Evolutionary conservation across 768 basidiomycete species (phyloP).

Genomic region (Guyanaporus albipodus): DNA sequence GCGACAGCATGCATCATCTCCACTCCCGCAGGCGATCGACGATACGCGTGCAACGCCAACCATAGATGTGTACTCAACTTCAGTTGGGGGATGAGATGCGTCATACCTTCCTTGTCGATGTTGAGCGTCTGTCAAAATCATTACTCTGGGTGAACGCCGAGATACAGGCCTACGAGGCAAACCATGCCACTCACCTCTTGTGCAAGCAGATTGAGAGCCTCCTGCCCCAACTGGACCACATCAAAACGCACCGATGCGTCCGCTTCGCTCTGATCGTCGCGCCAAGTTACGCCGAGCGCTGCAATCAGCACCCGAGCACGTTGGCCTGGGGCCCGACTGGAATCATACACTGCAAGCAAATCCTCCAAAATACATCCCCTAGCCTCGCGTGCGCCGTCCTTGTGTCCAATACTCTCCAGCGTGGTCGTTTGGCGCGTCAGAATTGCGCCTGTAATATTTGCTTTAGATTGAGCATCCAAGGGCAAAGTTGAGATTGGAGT

Average conservation of each 20-base stretch:
- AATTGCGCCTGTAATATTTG: constrained; percentile 46
- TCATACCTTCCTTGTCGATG: constrained; percentile 30
- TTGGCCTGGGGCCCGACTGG: constrained; percentile 49
- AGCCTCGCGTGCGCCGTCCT: constrained; percentile 46
- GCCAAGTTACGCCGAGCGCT: constrained; percentile 46
- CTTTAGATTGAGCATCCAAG: constrained; percentile 4
- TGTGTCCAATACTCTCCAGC: constrained; percentile 54
- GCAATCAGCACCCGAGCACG: constrained; percentile 54
- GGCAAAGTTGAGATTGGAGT: constrained; percentile 15
- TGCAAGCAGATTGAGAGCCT: constrained; percentile 40
- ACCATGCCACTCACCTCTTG: constrained; percentile 38
- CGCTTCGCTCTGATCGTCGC: constrained; percentile 19
- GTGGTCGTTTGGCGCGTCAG: constrained; percentile 58
- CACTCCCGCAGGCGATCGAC: constrained; percentile 35
- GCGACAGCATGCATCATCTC: constrained; percentile 45
- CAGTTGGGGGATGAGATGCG: constrained; percentile 41
- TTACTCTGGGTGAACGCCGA: background rate
- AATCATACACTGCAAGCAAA: constrained; percentile 46
- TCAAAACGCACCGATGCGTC: constrained; percentile 19
- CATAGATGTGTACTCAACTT: constrained; percentile 57
- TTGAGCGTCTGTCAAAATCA: constrained; percentile 25
- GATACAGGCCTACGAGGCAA: background rate
- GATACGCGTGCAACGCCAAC: constrained; percentile 69
- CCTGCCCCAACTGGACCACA: constrained; percentile 37
- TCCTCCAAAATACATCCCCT: constrained; percentile 45